Evolutionary conservation across 768 basidiomycete genomes (phyloP).

Genomic region (Suillus tomentosus): DNA sequence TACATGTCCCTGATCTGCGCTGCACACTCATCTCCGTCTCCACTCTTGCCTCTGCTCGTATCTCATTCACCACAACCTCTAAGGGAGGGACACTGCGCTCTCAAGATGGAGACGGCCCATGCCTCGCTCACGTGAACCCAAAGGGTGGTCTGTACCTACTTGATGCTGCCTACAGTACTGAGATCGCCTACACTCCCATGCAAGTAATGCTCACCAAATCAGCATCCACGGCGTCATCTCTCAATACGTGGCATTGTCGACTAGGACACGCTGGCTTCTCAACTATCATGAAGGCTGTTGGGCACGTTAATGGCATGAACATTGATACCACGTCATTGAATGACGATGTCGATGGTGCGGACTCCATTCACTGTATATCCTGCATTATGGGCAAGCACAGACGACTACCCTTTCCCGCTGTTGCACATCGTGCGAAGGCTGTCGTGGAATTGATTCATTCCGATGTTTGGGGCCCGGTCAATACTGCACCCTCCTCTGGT

Average conservation of each 20-base stretch:
- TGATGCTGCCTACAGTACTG: not conserved
- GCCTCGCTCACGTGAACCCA: not conserved
- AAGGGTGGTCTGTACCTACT: not conserved
- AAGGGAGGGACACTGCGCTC: not conserved
- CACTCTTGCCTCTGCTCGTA: not conserved
- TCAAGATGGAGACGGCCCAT: fast-evolving
- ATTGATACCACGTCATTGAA: not conserved
- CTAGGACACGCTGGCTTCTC: too few species aligned
- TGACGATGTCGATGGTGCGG: not conserved
- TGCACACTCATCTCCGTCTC: not conserved
- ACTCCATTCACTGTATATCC: slow-evolving; percentile 25
- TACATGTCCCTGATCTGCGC: not conserved
- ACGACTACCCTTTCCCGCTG: slow-evolving; percentile 32
- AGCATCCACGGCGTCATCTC: too few species aligned
- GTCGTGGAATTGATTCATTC: slow-evolving; percentile 10
- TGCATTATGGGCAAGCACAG: slow-evolving; percentile 40
- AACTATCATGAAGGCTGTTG: too few species aligned
- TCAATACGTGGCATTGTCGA: too few species aligned
- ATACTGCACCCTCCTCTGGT: not conserved
- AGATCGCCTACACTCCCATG: too few species aligned
- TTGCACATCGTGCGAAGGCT: not conserved
- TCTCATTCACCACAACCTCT: not conserved
- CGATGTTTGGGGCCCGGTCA: slow-evolving; percentile 19
- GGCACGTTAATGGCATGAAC: too few species aligned
- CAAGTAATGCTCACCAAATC: too few species aligned